Base-by-base conservation (phyloP, 352 stramenopile genomes). In the Blastocystis sp. region DNA sequence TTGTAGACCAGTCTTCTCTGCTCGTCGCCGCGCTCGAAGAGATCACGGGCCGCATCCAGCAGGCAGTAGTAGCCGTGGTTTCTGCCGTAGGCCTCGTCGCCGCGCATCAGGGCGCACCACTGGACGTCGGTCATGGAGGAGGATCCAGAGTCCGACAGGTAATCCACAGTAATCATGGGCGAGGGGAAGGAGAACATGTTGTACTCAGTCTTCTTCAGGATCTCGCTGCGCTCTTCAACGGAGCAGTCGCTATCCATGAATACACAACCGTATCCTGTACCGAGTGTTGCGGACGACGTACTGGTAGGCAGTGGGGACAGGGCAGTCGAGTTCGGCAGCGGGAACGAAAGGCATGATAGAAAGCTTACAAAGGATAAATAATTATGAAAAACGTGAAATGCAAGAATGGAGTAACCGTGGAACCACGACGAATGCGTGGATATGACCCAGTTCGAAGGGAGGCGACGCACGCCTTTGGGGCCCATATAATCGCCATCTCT, bases 151-250 rank as follows among this genome's bases (percentile, higher is more conserved):
- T 88, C 78, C 10, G 78, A 88, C 6, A 88, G 52, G 24, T 88
- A 88, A 57, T 88, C 78, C 9, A 88, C 78, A 57, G 78, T 88
- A 52, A 88, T 88, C 60, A 88, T 69, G 59, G 78, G 78, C 57
- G 78, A 88, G 52, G 78, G 78, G 78, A 88, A 88, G 24, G 78
- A 88, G 68, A 88, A 88, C 78, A 88, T 88, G 52, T 88, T 88
- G 78, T 88, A 88, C 68, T 88, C 78, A 0, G 78, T 88, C 7
- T 68, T 88, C 59, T 88, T 57, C 61, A 88, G 45, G 57, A 88
- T 62, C 21, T 70, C 43, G 34, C 78, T 79, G 45, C 78, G 45
- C 52, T 88, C 78, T 34, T 88, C 78, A 14, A 79, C 64, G n/a
- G 78, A 78, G 52, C 78, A 88, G 54, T 76, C 68, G 66, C 78